Conservation (phyloP, 2,329 filamentous ascomycete species). For the Aspergillus tamarii region DNA sequence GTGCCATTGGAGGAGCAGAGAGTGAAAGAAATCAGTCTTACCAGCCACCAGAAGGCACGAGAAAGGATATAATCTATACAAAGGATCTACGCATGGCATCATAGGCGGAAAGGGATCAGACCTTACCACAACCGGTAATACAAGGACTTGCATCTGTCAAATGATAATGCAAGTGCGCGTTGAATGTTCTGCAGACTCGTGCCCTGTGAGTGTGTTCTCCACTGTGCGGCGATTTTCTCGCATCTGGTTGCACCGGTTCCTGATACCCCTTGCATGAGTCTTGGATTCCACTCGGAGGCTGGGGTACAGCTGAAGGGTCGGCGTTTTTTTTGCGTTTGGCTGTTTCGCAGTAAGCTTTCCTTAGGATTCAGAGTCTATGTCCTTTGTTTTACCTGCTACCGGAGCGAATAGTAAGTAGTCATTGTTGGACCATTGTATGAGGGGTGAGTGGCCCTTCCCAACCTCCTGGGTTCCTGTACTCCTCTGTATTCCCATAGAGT, state of each 20-base stretch:
- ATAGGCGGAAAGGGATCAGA: background rate
- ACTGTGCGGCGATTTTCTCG: constrained; percentile 11
- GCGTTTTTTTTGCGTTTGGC: background rate
- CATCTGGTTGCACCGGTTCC: constrained; percentile 9
- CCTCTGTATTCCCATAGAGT: background rate
- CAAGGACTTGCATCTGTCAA: constrained; percentile 9
- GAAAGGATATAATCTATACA: background rate
- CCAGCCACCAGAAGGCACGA: background rate
- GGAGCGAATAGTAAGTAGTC: background rate
- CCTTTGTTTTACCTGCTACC: background rate
- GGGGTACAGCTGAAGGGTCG: background rate
- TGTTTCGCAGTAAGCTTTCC: background rate
- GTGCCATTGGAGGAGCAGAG: background rate
- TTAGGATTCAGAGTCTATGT: background rate
- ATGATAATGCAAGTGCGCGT: background rate
- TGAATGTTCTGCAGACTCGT: constrained; percentile 11
- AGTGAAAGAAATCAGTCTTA: background rate
- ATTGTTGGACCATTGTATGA: background rate
- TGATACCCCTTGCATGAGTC: constrained; percentile 1
- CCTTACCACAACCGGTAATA: constrained; percentile 8
- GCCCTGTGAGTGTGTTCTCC: background rate
- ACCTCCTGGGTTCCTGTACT: background rate
- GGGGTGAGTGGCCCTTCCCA: background rate
- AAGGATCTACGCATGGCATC: background rate
- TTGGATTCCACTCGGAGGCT: background rate